These are phyloP conservation scores for Calonectria pauciramosa DNA, from an alignment of 2,329 filamentous ascomycete species.

Conservation along the genomic window DNA sequence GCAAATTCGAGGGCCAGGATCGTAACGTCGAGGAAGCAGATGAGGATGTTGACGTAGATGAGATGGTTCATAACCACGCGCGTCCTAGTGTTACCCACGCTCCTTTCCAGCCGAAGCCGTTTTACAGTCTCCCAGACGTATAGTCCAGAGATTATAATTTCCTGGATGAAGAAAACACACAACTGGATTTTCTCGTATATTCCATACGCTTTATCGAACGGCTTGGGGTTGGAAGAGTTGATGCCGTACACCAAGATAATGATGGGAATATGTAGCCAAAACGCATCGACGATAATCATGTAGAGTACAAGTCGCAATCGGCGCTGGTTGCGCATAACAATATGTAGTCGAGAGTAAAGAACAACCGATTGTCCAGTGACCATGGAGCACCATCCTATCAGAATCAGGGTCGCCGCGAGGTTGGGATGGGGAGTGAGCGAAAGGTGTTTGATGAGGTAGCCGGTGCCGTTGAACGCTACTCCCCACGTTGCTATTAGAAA, in stretches of 20 bases:
- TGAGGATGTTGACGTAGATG: conserved; percentile 58
- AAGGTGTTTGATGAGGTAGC: conserved; percentile 60
- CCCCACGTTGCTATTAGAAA: conserved; percentile 50
- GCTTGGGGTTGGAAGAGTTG: conserved; percentile 50
- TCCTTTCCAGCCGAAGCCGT: conserved; percentile 59
- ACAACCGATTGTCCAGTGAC: conserved; percentile 73
- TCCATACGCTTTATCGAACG: conserved; percentile 51
- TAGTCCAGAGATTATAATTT: conserved; percentile 65
- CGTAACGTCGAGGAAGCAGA: conserved; percentile 55
- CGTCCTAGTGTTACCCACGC: conserved; percentile 31
- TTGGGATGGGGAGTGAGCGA: conserved; percentile 23
- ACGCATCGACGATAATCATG: conserved; percentile 70
- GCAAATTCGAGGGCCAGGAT: conserved; percentile 54
- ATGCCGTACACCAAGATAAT: conserved; percentile 68
- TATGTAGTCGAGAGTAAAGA: conserved; percentile 72
- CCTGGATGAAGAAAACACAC: conserved; percentile 68
- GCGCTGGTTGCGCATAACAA: conserved; percentile 66
- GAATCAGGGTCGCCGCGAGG: conserved; percentile 44
- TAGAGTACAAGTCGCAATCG: conserved; percentile 63
- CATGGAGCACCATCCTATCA: conserved; percentile 60
- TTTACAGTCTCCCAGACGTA: conserved; percentile 67
- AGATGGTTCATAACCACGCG: conserved; percentile 50
- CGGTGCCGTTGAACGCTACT: conserved; percentile 54
- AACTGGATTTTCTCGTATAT: conserved; percentile 68
- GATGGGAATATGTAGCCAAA: conserved; percentile 67